These are phyloP conservation scores for Fusarium begoniae DNA, from an alignment of 2,329 filamentous ascomycete genomes.

Conservation along the genomic window DNA sequence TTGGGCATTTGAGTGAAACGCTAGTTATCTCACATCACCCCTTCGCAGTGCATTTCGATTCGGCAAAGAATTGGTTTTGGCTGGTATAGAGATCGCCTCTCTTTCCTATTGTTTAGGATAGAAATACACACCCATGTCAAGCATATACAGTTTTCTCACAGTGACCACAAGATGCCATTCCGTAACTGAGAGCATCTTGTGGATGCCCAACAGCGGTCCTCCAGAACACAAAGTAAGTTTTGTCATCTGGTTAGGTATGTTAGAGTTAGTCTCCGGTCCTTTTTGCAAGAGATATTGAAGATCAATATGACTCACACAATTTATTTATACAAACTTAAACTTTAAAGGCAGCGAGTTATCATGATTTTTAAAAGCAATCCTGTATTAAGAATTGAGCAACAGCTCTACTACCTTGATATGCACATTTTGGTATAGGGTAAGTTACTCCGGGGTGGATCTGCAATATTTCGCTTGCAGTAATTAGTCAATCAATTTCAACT, in stretches of 20 bases:
- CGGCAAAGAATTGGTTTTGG: constrained; percentile 33
- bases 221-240: background rate
- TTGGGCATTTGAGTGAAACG: constrained; percentile 35
- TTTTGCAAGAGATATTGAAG: background rate
- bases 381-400: background rate
- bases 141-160: background rate
- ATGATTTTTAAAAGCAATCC: background rate
- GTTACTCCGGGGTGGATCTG: background rate
- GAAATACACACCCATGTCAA: constrained; percentile 36
- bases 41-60: constrained; percentile 24
- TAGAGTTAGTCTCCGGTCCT: background rate
- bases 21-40: constrained; percentile 4
- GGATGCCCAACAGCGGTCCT: background rate
- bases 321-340: background rate
- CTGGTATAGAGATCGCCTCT: constrained; percentile 42
- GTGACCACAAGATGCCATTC: background rate
- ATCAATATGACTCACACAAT: background rate
- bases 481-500: background rate
- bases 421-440: constrained; percentile 2
- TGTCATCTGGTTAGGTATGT: background rate
- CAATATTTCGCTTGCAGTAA: constrained; percentile 7
- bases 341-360: background rate
- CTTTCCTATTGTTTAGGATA: constrained; percentile 32
- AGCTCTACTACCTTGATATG: background rate
- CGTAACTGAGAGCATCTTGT: no score